Evolutionary conservation across 208 protist genomes (phyloP).

Genomic region (Crithidia fasciculata): DNA sequence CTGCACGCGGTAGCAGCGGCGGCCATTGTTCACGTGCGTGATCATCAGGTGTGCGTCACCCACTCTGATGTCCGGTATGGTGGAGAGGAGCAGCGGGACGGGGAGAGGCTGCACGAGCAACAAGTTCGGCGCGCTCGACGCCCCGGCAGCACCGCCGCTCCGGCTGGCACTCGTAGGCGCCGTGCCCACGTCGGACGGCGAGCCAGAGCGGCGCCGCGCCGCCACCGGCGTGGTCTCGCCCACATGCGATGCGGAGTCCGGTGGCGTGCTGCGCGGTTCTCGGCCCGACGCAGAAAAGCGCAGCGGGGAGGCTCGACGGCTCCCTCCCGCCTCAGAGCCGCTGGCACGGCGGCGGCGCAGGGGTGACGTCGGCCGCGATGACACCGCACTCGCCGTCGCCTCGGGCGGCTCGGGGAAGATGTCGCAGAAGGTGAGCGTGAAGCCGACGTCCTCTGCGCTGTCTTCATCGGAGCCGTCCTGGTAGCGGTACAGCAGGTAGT

Average conservation of each 20-base stretch:
- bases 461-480: conserved; percentile 35
- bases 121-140: conserved; percentile 11
- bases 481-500: conserved; percentile 22
- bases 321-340: not conserved
- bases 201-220: not conserved
- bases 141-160: not conserved
- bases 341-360: not conserved
- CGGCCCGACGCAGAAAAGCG: conserved; percentile 2
- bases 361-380: conserved; percentile 11
- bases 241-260: not conserved
- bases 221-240: not conserved
- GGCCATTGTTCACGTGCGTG: conserved; percentile 57
- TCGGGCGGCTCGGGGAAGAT: conserved; percentile 24
- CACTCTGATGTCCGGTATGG: conserved; percentile 48
- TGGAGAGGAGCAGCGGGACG: conserved; percentile 75
- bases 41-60: conserved; percentile 85
- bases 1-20: conserved; percentile 67
- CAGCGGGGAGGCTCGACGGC: not conserved
- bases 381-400: not conserved
- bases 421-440: conserved; percentile 76
- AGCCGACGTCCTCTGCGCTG: conserved; percentile 67
- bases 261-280: not conserved
- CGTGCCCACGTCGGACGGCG: not conserved
- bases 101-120: conserved; percentile 73
- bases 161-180: not conserved